A percentile compares a stretch with the other conserved stretches of the same genome.
Conservation (phyloP, 352 stramenopile genomes). For the Pythium aristosporum region DNA sequence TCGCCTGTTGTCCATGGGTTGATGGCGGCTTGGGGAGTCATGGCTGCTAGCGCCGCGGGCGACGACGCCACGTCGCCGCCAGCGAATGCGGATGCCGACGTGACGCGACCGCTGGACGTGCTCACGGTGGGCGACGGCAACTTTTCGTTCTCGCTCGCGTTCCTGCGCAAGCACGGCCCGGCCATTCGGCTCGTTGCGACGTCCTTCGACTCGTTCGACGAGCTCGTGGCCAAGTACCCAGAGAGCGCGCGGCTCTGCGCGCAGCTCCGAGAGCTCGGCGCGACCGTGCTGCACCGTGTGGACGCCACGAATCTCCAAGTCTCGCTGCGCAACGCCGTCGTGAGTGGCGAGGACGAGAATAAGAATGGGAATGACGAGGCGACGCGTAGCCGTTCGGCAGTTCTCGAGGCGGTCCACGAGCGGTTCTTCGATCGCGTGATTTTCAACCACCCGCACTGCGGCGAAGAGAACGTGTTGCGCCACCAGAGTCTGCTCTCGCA, state of each 20-base stretch:
- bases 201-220: slow-evolving; percentile 63
- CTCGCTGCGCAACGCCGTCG: slow-evolving; percentile 31
- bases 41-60: slow-evolving; percentile 1
- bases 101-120: slow-evolving; percentile 14
- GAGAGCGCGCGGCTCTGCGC: slow-evolving; percentile 39
- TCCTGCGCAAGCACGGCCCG: slow-evolving; percentile 15
- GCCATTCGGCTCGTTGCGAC: slow-evolving; percentile 26
- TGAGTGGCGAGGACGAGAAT: slow-evolving; percentile 10
- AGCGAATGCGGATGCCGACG: not conserved
- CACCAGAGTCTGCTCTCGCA: slow-evolving; percentile 91
- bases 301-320: slow-evolving; percentile 63
- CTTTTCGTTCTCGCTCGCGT: slow-evolving; percentile 38
- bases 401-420: not conserved
- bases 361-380: not conserved
- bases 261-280: slow-evolving; percentile 43
- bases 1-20: no score
- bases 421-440: slow-evolving; percentile 76
- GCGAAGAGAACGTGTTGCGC: slow-evolving; percentile 84
- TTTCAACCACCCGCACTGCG: slow-evolving; percentile 95
- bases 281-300: slow-evolving; percentile 51
- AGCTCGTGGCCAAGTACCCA: slow-evolving; percentile 67
- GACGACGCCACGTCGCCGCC: not conserved
- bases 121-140: slow-evolving; percentile 36
- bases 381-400: not conserved
- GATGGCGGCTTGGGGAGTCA: slow-evolving; percentile 2